These are phyloP conservation scores for Ogataea parapolymorpha DNA, from an alignment of 805 yeast genomes.

Conservation along the genomic window DNA sequence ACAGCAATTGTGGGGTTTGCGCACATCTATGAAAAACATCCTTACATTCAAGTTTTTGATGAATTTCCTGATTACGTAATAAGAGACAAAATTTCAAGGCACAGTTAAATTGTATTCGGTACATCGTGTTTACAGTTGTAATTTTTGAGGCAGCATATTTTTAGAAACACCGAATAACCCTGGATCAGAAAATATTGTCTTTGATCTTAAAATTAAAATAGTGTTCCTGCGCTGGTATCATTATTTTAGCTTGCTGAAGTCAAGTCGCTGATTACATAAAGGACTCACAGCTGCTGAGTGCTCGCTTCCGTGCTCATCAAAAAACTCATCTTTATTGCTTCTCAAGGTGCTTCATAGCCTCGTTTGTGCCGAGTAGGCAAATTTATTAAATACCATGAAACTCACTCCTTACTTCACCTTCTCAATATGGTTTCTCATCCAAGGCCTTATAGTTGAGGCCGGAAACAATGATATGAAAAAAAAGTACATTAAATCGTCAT, in stretches of 20 bases:
- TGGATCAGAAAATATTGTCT: slow-evolving; percentile 3
- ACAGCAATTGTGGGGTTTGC: slow-evolving; percentile 1
- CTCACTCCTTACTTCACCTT: not conserved
- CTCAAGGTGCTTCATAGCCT: not conserved
- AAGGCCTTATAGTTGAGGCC: slow-evolving; percentile 22
- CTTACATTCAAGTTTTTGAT: not conserved
- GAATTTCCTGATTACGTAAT: not conserved
- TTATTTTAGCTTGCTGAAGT: not conserved
- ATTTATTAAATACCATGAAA: slow-evolving; percentile 6
- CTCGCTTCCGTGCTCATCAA: too few relatives aligned
- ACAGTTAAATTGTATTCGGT: not conserved
- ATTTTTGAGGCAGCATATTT: slow-evolving; percentile 8
- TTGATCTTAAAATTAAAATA: not conserved
- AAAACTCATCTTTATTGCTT: too few relatives aligned
- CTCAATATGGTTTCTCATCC: slow-evolving; percentile 6
- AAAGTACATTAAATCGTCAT: slow-evolving; percentile 38
- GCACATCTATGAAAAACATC: not conserved
- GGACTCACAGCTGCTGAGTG: not conserved
- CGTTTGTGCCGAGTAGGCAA: not conserved
- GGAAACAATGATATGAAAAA: slow-evolving; percentile 11
- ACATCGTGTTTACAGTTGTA: not conserved
- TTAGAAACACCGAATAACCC: slow-evolving; percentile 8
- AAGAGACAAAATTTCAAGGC: not conserved
- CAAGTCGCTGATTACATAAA: not conserved
- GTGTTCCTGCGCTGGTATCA: not conserved